Evolutionary conservation across 371 early-diverging fungal genomes (phyloP).

Genomic region (Haplosporangium sp.): DNA sequence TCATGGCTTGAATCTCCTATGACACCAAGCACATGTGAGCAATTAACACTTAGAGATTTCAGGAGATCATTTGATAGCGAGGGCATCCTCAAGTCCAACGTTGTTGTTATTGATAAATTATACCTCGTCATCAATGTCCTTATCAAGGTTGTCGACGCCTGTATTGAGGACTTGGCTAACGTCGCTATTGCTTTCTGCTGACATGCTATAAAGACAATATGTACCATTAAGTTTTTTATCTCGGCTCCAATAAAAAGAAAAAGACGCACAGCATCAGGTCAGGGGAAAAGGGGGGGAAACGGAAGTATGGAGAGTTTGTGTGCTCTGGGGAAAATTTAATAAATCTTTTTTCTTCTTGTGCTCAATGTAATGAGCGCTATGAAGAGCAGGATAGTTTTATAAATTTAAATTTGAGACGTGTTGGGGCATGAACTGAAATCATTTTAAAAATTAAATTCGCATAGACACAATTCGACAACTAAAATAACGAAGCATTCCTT

Average conservation of each 20-base stretch:
- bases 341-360: no score
- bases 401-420: no score
- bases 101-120: background rate
- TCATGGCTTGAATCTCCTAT: slow-evolving; percentile 81
- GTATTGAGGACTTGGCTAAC: slow-evolving; percentile 15
- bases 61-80: background rate
- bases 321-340: no score
- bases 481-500: no score
- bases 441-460: no score
- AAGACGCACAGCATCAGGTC: background rate
- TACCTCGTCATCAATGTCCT: slow-evolving; percentile 56
- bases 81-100: background rate
- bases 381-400: no score
- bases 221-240: background rate
- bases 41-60: background rate
- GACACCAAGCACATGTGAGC: no score
- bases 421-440: no score
- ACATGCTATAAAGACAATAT: slow-evolving; percentile 17
- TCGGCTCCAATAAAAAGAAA: background rate
- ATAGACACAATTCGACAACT: no score
- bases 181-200: slow-evolving; percentile 35
- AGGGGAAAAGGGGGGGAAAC: background rate
- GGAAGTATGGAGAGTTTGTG: no score
- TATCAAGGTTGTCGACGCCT: slow-evolving; percentile 43
- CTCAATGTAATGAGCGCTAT: no score